Conservation (phyloP, 2,329 filamentous ascomycete genomes). For the Colletotrichum sp. region DNA sequence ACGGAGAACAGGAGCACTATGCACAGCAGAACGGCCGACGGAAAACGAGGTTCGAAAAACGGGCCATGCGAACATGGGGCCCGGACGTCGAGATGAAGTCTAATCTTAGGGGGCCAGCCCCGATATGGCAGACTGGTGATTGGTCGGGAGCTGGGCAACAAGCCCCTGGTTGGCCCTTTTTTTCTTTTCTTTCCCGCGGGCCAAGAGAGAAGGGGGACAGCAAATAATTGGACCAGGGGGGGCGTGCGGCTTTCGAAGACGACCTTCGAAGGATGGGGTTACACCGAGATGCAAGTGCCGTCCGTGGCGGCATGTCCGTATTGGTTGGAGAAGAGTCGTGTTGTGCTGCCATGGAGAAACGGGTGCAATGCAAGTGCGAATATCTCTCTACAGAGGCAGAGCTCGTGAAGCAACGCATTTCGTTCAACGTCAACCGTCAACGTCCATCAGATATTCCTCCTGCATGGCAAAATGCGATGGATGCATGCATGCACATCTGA, state of each 20-base stretch:
- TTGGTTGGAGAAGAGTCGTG: neutral
- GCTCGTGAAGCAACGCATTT: neutral
- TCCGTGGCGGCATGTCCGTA: neutral
- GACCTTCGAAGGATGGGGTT: neutral
- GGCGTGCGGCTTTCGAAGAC: neutral
- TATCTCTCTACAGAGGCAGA: neutral
- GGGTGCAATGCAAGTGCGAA: neutral
- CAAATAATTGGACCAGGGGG: neutral
- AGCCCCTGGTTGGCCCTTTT: neutral
- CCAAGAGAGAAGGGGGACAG: neutral
- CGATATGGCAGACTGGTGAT: neutral
- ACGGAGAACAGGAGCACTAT: neutral
- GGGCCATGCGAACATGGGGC: slow-evolving; percentile 6
- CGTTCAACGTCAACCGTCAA: neutral
- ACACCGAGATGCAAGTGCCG: slow-evolving; percentile 15
- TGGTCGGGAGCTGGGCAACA: neutral
- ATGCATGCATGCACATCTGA: neutral
- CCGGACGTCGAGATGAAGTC: slow-evolving; percentile 20
- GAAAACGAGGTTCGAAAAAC: slow-evolving; percentile 9
- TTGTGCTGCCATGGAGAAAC: neutral
- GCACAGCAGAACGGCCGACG: neutral
- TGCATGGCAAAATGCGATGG: neutral
- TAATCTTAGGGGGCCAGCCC: slow-evolving; percentile 3
- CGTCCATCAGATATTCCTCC: neutral
- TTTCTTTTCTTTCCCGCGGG: neutral